Conservation (phyloP, 805 yeast species). For the Torulaspora indica region DNA sequence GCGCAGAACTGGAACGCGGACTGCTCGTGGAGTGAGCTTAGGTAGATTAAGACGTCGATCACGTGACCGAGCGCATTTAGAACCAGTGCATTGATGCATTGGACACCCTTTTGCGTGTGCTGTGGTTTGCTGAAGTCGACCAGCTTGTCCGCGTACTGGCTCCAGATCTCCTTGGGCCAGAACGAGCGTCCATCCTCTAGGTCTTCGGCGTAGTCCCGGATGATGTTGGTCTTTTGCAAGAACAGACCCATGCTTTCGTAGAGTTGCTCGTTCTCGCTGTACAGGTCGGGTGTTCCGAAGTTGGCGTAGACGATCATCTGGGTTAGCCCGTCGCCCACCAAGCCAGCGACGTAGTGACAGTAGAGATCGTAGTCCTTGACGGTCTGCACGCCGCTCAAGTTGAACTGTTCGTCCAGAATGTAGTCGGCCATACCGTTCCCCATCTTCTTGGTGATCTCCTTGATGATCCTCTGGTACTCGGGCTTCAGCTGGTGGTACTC, state of each 20-base stretch:
- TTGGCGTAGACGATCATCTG: conserved; percentile 70
- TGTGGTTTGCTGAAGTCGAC: conserved; percentile 53
- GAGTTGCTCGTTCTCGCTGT: conserved; percentile 47
- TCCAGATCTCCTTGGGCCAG: conserved; percentile 96
- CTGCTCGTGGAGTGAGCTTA: conserved; percentile 73
- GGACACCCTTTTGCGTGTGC: conserved; percentile 50
- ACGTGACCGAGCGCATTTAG: conserved; percentile 75
- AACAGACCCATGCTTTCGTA: conserved; percentile 90
- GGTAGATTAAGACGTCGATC: conserved; percentile 67
- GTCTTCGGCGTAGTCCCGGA: conserved; percentile 92
- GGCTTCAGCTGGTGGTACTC: conserved; percentile 73
- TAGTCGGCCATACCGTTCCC: conserved; percentile 98
- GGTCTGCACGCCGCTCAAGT: conserved; percentile 72
- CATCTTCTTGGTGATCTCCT: conserved; percentile 77
- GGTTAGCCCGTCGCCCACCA: conserved; percentile 95
- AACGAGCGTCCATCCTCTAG: conserved; percentile 86
- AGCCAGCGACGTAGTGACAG: conserved; percentile 96
- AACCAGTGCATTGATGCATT: conserved; percentile 77
- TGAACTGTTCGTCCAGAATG: conserved; percentile 70
- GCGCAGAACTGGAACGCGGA: conserved; percentile 88
- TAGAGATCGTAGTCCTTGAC: conserved; percentile 79
- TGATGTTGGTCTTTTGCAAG: conserved; percentile 92
- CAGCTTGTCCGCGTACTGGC: conserved; percentile 63
- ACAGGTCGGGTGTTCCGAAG: conserved; percentile 54
- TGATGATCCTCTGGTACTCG: conserved; percentile 71